Base-by-base conservation (phyloP, 2,329 filamentous ascomycete species). In the Cladosporium cucumerinum region DNA sequence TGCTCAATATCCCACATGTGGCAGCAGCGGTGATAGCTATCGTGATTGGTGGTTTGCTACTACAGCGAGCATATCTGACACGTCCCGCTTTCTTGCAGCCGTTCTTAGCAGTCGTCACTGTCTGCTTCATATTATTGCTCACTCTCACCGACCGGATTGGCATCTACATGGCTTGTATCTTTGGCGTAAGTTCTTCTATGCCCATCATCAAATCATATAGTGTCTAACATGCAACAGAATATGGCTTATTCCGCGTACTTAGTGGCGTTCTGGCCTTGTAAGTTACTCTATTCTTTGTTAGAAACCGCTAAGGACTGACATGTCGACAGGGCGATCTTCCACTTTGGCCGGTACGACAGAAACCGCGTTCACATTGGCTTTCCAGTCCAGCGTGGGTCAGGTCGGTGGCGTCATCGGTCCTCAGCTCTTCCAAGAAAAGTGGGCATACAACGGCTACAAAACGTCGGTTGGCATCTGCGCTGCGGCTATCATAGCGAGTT, bases 331-430 rank as follows among this genome's bases (percentile, higher is more conserved):
- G 79, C 74, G 79, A 48, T 80, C 79, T 3, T 76, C 78, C 3
- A 79, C 78, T 11, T 70, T 81, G 1, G 69, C 71, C 1, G 79
- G 80, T 2, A 76, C 76, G 6, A 82, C 80, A 0, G 80, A 79
- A 12, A 79, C 80, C 0, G 80, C 80, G 0, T 81, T 82, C 63
- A 79, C 79, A 0, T 71, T 81, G 1, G 80, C 77, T 0, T 72
- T 82, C 11, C 80, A 82, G 65, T 77, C 75, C 0, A 78, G 76
- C 5, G 73, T 82, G 7, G 80, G 76, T 0, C 80, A 82, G 69
- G 72, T 82, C 1, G 80, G 81, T 5, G 80, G 79, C n/a, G 59
- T 81, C 1, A 74, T 82, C 28, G 80, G 77, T 0, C 80, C 79
- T 0, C 79, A 82, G 67, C 70, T 82, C 0, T 82, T 82, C 69